Percentiles rank a stretch among this genome's conserved stretches.
Conservation (phyloP, 495 filamentous ascomycete species). For the Amniculicola lignicola region DNA sequence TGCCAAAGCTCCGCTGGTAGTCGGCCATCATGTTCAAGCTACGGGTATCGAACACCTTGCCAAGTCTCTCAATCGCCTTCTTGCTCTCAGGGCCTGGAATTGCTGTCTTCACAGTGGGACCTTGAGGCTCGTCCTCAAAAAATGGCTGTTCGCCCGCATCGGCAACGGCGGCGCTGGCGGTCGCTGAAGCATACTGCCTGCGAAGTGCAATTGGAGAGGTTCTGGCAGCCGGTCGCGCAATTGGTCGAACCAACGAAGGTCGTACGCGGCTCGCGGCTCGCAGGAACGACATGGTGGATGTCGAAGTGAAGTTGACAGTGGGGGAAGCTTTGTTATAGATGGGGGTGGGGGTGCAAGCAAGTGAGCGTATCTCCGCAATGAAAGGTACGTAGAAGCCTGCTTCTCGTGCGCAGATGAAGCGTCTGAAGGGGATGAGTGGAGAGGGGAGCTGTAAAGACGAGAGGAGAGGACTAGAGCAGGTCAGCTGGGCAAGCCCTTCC, state of each 20-base stretch:
- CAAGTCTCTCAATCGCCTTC: constrained; percentile 66
- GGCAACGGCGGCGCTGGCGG: constrained; percentile 5
- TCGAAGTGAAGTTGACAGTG: background rate
- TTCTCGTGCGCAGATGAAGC: no score
- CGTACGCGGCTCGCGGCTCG: constrained; percentile 16
- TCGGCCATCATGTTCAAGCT: constrained; percentile 90
- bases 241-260: constrained; percentile 14
- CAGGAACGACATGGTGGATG: constrained; percentile 24
- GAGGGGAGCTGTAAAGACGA: no score
- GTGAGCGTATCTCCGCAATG: no score
- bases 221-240: constrained; percentile 11
- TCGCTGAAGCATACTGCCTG: constrained; percentile 24
- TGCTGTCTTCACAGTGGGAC: constrained; percentile 67
- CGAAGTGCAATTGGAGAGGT: constrained; percentile 9
- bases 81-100: constrained; percentile 81
- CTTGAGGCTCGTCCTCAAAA: constrained; percentile 65
- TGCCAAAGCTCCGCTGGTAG: constrained; percentile 65
- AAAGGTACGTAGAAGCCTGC: no score
- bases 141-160: constrained; percentile 32
- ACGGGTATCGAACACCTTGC: constrained; percentile 88
- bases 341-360: background rate
- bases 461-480: no score
- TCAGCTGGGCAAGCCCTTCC: no score
- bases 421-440: no score
- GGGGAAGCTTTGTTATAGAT: background rate